Conservation (phyloP, 805 yeast species). For the Yarrowia sp. region DNA sequence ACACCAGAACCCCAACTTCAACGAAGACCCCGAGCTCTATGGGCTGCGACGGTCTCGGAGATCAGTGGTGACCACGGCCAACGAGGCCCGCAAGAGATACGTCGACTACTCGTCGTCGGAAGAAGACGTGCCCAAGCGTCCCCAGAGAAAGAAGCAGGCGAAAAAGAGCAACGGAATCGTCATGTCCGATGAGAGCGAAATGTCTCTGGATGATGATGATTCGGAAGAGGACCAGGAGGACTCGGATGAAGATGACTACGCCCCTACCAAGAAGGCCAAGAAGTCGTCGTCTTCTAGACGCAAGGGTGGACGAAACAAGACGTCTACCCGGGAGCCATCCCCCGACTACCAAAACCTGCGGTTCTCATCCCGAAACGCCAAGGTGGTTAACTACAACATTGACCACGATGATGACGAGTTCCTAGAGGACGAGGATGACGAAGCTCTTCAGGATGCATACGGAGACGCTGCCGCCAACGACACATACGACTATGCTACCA, state of each 20-base stretch:
- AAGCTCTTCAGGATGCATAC: conserved; percentile 29
- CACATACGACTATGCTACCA: conserved; percentile 37
- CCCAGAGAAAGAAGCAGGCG: conserved; percentile 7
- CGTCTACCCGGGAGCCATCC: conserved; percentile 32
- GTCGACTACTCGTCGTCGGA: conserved; percentile 17
- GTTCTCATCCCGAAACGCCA: conserved; percentile 69
- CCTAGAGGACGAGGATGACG: conserved; percentile 40
- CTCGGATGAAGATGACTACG: conserved; percentile 31
- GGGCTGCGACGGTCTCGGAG: conserved; percentile 44
- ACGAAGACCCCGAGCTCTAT: conserved; percentile 41
- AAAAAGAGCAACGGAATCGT: neutral
- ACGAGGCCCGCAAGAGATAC: conserved; percentile 25
- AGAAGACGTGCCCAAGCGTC: conserved; percentile 19
- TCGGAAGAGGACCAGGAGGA: conserved; percentile 10
- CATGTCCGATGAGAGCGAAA: conserved; percentile 10
- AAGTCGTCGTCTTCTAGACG: conserved; percentile 29
- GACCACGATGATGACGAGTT: conserved; percentile 54
- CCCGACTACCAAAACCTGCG: conserved; percentile 41
- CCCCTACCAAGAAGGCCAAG: conserved; percentile 32
- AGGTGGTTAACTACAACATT: conserved; percentile 68
- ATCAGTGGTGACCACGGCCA: conserved; percentile 34
- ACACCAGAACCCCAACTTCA: conserved; percentile 27
- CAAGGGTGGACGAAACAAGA: conserved; percentile 37
- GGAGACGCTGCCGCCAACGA: conserved; percentile 26
- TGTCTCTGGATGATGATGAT: neutral